Conservation (phyloP, 1,284 basidiomycete genomes). For the Ustilago loliicola region DNA sequence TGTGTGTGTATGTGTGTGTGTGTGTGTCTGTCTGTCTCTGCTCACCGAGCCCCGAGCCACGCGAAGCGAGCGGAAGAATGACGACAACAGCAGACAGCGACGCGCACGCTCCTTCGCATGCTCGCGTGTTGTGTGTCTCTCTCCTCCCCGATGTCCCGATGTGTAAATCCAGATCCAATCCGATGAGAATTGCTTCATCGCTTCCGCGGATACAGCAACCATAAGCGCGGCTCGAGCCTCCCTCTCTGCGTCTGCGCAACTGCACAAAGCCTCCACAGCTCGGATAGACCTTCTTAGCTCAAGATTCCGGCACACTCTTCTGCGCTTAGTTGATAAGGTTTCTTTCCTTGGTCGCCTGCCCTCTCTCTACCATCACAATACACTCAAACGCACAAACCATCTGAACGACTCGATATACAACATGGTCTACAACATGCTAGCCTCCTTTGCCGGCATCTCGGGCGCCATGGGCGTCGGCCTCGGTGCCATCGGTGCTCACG, state of each 20-base stretch:
- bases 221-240: neutral
- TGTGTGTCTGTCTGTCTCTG: too few relatives aligned
- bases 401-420: constrained; percentile 10
- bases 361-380: neutral
- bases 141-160: too few relatives aligned
- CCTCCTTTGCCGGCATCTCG: constrained; percentile 54
- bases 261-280: neutral
- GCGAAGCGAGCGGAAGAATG: constrained; percentile 4
- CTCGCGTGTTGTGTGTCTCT: neutral
- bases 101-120: neutral
- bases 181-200: too few relatives aligned
- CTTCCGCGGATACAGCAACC: constrained; percentile 1
- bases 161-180: neutral
- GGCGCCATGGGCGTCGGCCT: constrained; percentile 57
- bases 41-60: neutral
- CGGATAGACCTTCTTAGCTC: neutral
- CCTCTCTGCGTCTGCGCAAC: neutral
- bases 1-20: too few relatives aligned
- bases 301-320: constrained; percentile 2
- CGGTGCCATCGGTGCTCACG: constrained; percentile 66
- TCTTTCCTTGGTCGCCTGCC: neutral
- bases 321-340: neutral
- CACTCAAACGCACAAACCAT: neutral
- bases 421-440: constrained; percentile 48
- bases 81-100: constrained; percentile 10